Evolutionary conservation across 129 eudicot genomes (phyloP).

Genomic region (Centella asiatica): DNA sequence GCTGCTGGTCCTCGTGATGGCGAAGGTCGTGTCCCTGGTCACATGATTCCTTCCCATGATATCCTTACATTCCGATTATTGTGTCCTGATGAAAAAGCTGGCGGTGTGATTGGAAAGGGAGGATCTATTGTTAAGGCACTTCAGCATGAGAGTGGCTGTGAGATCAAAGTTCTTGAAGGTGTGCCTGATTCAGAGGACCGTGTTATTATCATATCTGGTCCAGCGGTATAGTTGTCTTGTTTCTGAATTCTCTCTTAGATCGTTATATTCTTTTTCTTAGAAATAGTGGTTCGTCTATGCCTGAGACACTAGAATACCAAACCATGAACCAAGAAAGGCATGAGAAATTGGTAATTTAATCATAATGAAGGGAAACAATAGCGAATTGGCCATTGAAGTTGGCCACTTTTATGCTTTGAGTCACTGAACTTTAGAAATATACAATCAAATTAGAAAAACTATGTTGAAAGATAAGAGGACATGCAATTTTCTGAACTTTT

Average conservation of each 20-base stretch:
- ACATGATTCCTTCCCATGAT: constrained; percentile 52
- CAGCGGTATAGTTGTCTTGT: constrained; percentile 52
- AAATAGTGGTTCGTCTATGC: too few species aligned
- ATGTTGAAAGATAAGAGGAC: too few species aligned
- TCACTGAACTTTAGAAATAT: too few species aligned
- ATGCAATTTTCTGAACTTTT: too few species aligned
- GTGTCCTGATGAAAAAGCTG: constrained; percentile 87
- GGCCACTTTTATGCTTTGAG: too few species aligned
- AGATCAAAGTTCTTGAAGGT: constrained; percentile 70
- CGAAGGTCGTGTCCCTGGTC: constrained; percentile 43
- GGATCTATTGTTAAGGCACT: constrained; percentile 71
- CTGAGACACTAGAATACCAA: too few species aligned
- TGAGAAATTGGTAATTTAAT: too few species aligned
- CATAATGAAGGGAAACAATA: too few species aligned
- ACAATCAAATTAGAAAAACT: too few species aligned
- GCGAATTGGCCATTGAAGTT: too few species aligned
- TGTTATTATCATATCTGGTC: constrained; percentile 76
- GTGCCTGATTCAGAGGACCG: constrained; percentile 71
- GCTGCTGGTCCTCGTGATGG: constrained; percentile 52
- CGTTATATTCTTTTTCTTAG: background rate
- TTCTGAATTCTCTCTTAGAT: background rate
- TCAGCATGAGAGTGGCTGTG: constrained; percentile 91
- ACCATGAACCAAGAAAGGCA: too few species aligned
- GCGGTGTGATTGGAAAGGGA: constrained; percentile 93
- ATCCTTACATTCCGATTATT: constrained; percentile 56